phyloP scores from a whole-genome alignment of 2,329 filamentous ascomycete genomes.

The Trichoderma hamatum region DNA sequence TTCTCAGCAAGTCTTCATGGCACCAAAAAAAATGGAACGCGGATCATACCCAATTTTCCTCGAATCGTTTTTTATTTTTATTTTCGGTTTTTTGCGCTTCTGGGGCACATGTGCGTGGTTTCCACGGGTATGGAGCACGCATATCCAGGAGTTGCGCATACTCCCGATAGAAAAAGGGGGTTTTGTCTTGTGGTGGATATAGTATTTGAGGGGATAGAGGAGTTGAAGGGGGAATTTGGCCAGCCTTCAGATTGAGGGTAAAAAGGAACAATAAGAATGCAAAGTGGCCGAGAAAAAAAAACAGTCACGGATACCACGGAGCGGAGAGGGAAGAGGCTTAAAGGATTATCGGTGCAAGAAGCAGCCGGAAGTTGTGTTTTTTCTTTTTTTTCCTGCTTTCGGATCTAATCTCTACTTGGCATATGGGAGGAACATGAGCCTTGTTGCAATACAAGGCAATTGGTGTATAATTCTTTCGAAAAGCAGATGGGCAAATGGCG shows the following conservation, averaged over 20 bases:
- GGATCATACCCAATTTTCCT: slow-evolving; percentile 43
- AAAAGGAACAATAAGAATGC: slow-evolving; percentile 41
- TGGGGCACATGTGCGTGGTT: slow-evolving; percentile 24
- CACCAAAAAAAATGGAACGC: slow-evolving; percentile 45
- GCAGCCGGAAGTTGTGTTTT: slow-evolving; percentile 12
- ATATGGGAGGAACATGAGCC: slow-evolving; percentile 24
- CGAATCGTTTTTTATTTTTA: slow-evolving; percentile 32
- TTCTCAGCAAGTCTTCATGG: slow-evolving; percentile 43
- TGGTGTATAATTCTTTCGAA: slow-evolving; percentile 26
- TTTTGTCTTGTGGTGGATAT: slow-evolving; percentile 32
- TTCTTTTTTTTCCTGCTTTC: slow-evolving; percentile 9
- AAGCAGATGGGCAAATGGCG: slow-evolving; percentile 24
- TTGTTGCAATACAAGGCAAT: slow-evolving; percentile 15
- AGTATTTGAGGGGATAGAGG: slow-evolving; percentile 35
- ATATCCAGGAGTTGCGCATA: slow-evolving; percentile 30
- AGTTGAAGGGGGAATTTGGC: slow-evolving; percentile 33
- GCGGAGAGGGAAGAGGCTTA: slow-evolving; percentile 23
- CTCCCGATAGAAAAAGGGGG: slow-evolving; percentile 30
- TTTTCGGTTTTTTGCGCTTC: slow-evolving; percentile 33
- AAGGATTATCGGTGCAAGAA: slow-evolving; percentile 8
- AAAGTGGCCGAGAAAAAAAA: slow-evolving; percentile 32
- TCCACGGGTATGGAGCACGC: slow-evolving; percentile 28
- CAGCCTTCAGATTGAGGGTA: slow-evolving; percentile 34
- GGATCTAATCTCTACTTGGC: slow-evolving; percentile 27
- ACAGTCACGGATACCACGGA: slow-evolving; percentile 29